Evolutionary conservation across 2,329 filamentous ascomycete species (phyloP), one percentile per base, ranked within the genome.

Genomic region (Biscogniauxia marginata): DNA sequence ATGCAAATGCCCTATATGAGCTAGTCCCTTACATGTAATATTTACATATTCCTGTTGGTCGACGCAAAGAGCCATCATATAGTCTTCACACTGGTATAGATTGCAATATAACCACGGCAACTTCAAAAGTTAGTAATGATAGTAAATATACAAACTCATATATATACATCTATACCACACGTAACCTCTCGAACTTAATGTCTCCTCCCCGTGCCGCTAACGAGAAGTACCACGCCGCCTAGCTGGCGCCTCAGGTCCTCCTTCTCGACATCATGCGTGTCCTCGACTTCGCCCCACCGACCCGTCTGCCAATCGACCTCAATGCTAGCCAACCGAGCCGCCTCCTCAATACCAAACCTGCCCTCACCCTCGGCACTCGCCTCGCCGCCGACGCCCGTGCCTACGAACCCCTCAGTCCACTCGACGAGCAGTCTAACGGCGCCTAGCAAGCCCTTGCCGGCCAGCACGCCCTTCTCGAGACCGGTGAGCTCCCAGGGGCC

Each of bases 201-300:
- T 50, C 53, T 46, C 46, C 50, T 54, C 18, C 74, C 72, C 6
- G 73, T 78, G 1, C 89, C 89, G 54, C 84, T 87, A 8, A 97
- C 89, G 50, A 98, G 76, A 67, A 98, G 71, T 16, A 96, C 81
- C 9, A 91, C 90, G 71, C 91, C 96, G 13, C 93, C 95, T 57
- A 98, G 76, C 76, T 98, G 95, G 67, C 93, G 83, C 70, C 85
- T 84, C 63, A 98, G 65, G 73, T 99, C 95, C 74, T 96, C 93
- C 73, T 87, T 90, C 67, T 96, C 89, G 1, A 99, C 95, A 78
- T 99, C 95, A 75, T 99, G 95, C 23, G 93, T 96, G 74, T 99
- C 93, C 73, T 99, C 95, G 0, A 99, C 95, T 78, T 96, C 93
- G 7, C 95, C 95, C 93, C 95, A 98, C 74, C 89, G 87, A 23